These are phyloP conservation scores for Stephania japonica DNA, from an alignment of 164 flowering plant species.

Conservation along the genomic window DNA sequence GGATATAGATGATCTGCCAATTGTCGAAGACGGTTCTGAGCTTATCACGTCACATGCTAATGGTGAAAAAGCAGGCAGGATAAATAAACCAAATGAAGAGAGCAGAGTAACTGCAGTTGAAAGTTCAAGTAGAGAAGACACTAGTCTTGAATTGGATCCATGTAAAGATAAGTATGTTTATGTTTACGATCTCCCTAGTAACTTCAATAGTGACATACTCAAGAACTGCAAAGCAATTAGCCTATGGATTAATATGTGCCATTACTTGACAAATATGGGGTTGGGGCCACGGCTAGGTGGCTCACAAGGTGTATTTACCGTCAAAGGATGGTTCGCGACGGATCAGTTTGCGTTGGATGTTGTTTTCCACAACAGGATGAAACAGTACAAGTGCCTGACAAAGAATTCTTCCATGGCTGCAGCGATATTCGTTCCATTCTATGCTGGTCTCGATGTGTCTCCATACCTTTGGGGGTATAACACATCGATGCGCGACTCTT, in stretches of 20 bases:
- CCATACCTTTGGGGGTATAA: slow-evolving; percentile 47
- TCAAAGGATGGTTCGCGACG: slow-evolving; percentile 60
- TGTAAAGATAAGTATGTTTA: slow-evolving; percentile 57
- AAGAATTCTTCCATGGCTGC: slow-evolving; percentile 51
- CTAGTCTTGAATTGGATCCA: slow-evolving; percentile 16
- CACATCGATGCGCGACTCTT: slow-evolving; percentile 29
- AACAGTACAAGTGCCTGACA: slow-evolving; percentile 59
- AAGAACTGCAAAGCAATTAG: slow-evolving; percentile 41
- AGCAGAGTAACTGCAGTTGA: background rate
- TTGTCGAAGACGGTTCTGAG: background rate
- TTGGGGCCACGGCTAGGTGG: slow-evolving; percentile 44
- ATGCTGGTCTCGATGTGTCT: slow-evolving; percentile 57
- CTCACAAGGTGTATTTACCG: slow-evolving; percentile 31
- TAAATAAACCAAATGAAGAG: background rate
- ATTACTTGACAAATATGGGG: slow-evolving; percentile 39
- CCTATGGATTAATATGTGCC: slow-evolving; percentile 59
- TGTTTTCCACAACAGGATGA: slow-evolving; percentile 67
- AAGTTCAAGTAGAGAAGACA: too few species aligned
- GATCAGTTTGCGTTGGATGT: slow-evolving; percentile 64
- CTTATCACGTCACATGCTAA: too few species aligned
- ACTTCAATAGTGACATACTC: slow-evolving; percentile 52
- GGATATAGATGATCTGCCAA: background rate
- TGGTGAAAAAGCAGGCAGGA: background rate
- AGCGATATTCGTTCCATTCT: slow-evolving; percentile 64
- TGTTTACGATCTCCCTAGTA: slow-evolving; percentile 42